Evolutionary conservation across 2,329 filamentous ascomycete species (phyloP).

Genomic region (Pleochaeta shiraiana): DNA sequence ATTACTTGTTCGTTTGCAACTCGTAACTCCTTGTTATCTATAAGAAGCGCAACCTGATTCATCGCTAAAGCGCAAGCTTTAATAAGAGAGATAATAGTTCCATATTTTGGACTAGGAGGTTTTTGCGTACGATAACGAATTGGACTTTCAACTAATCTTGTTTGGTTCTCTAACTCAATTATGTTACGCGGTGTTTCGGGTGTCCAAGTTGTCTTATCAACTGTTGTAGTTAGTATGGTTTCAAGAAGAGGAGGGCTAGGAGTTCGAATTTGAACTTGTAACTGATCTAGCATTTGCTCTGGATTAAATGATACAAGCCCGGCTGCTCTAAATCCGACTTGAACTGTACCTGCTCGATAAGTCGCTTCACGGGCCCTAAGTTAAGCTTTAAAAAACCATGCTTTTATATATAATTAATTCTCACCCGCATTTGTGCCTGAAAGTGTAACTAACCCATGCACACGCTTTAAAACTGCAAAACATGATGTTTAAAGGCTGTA

Average conservation of each 20-base stretch:
- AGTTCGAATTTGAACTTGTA: not conserved
- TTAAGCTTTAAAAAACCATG: too few relatives aligned
- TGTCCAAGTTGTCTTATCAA: not conserved
- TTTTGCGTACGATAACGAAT: not conserved
- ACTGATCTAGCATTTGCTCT: not conserved
- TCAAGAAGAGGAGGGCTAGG: not conserved
- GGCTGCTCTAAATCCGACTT: not conserved
- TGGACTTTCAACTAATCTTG: not conserved
- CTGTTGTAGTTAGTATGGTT: not conserved
- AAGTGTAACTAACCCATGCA: too few relatives aligned
- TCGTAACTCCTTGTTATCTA: not conserved
- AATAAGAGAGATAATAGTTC: not conserved
- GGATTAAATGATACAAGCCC: not conserved
- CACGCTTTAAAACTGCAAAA: too few relatives aligned
- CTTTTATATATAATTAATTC: too few relatives aligned
- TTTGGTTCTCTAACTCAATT: not conserved
- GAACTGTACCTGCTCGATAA: too few relatives aligned
- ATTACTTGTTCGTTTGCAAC: not conserved
- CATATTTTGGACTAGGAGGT: not conserved
- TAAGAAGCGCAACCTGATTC: too few relatives aligned
- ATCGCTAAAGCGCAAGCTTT: not conserved
- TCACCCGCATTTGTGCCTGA: too few relatives aligned
- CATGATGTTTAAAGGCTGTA: too few relatives aligned
- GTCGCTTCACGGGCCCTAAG: too few relatives aligned
- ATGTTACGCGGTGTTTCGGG: not conserved